phyloP scores from a whole-genome alignment of 192 early-diverging fungal species.

The Umbelopsis vinacea region DNA sequence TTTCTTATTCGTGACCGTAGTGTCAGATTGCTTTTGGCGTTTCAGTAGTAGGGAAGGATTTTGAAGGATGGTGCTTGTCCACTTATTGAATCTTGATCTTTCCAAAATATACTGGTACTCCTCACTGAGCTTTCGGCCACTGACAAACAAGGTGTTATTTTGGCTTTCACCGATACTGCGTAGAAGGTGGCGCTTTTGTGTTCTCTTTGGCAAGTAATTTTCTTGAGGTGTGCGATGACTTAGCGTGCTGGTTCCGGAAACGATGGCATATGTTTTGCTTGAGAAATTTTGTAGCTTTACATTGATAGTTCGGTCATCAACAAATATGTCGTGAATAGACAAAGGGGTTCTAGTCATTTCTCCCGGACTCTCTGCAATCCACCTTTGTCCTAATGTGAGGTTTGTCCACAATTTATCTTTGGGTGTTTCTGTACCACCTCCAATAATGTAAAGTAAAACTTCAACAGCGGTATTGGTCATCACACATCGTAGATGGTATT shows the following conservation, averaged over 20 bases:
- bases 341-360: background rate
- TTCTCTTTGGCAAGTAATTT: background rate
- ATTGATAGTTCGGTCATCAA: background rate
- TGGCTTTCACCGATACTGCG: background rate
- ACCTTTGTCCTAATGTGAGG: background rate
- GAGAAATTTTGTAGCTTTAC: background rate
- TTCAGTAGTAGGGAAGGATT: constrained; percentile 49
- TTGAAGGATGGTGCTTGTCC: constrained; percentile 44
- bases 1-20: background rate
- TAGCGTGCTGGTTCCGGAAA: background rate
- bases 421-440: background rate
- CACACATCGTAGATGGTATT: background rate
- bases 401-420: background rate
- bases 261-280: background rate
- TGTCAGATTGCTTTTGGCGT: background rate
- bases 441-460: background rate
- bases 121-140: constrained; percentile 46
- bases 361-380: background rate
- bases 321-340: background rate
- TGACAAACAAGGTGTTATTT: constrained; percentile 27
- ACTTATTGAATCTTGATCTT: constrained; percentile 43
- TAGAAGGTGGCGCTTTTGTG: background rate
- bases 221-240: background rate
- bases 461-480: background rate
- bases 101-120: constrained; percentile 60